Conservation (phyloP, 495 filamentous ascomycete genomes). For the Aspergillus nidulans region DNA sequence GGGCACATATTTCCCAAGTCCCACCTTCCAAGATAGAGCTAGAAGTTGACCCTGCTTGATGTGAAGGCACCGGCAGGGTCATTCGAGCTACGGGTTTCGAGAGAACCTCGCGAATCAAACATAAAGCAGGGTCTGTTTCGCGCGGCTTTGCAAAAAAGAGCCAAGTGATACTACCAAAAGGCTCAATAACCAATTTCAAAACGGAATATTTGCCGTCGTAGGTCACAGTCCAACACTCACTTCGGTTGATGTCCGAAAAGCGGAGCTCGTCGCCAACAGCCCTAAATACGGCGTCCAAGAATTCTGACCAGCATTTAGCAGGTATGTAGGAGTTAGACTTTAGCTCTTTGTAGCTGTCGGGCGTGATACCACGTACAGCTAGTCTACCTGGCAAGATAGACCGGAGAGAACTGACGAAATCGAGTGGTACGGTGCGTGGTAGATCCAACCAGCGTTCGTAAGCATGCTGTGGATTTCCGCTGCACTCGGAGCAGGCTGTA, state of each 20-base stretch:
- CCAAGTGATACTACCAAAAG: conserved; percentile 43
- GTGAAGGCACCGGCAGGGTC: conserved; percentile 26
- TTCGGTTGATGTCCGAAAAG: conserved; percentile 44
- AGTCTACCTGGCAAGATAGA: conserved; percentile 45
- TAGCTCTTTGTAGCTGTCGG: conserved; percentile 21
- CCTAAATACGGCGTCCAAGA: conserved; percentile 25
- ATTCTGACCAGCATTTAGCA: conserved; percentile 30
- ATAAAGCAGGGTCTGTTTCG: conserved; percentile 29
- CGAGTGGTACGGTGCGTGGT: conserved; percentile 37
- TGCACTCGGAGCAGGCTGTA: conserved; percentile 53
- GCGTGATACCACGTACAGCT: conserved; percentile 30
- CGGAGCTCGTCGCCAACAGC: conserved; percentile 40
- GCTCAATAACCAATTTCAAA: conserved; percentile 47
- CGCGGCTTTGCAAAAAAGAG: conserved; percentile 47
- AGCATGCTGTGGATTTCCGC: conserved; percentile 52
- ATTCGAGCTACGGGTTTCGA: conserved; percentile 54
- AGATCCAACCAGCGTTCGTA: conserved; percentile 29
- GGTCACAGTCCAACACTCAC: conserved; percentile 46
- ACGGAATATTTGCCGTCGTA: conserved; percentile 46
- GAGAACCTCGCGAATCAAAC: conserved; percentile 42
- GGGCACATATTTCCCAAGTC: conserved; percentile 49
- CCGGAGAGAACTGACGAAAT: conserved; percentile 46
- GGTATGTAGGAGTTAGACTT: conserved; percentile 4
- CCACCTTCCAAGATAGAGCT: conserved; percentile 33
- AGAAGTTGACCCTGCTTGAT: no score